These are phyloP conservation scores for Nelumbo lutea DNA, from an alignment of 164 flowering plant genomes.

Conservation along the genomic window DNA sequence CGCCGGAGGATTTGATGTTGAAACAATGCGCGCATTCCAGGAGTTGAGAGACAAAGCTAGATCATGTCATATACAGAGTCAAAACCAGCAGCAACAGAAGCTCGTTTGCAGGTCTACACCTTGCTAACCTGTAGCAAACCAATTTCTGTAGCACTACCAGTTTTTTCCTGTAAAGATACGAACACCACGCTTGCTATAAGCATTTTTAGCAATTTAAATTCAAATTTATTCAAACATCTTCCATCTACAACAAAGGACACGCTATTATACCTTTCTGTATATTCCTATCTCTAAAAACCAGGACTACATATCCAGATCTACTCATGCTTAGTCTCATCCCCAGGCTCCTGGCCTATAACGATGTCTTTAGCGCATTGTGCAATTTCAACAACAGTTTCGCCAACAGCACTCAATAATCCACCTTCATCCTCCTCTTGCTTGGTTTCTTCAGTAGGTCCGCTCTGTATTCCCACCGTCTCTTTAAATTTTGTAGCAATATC, in stretches of 20 bases:
- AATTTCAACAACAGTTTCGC: slow-evolving; percentile 61
- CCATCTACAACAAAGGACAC: not conserved
- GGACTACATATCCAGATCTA: not conserved
- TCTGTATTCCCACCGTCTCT: not conserved
- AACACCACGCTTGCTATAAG: not conserved
- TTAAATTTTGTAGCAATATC: not conserved
- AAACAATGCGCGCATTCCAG: slow-evolving; percentile 90
- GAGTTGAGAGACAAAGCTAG: slow-evolving; percentile 80
- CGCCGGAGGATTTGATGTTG: slow-evolving; percentile 96
- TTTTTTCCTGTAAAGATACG: slow-evolving; percentile 16
- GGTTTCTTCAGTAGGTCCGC: too few relatives aligned
- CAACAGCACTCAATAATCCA: slow-evolving; percentile 48
- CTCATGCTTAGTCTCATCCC: not conserved
- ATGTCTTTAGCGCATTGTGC: slow-evolving; percentile 45
- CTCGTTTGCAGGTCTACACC: slow-evolving; percentile 54
- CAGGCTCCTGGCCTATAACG: slow-evolving; percentile 28
- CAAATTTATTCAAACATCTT: slow-evolving; percentile 3
- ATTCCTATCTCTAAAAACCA: too few relatives aligned
- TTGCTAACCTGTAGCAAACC: slow-evolving; percentile 55
- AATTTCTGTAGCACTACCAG: slow-evolving; percentile 36
- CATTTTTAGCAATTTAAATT: not conserved
- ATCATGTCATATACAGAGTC: slow-evolving; percentile 57
- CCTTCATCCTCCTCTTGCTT: slow-evolving; percentile 9
- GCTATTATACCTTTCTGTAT: not conserved
- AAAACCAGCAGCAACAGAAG: slow-evolving; percentile 59